Base-by-base conservation (phyloP, 202 grass and related monocot species). In the Panicum hallii region DNA sequence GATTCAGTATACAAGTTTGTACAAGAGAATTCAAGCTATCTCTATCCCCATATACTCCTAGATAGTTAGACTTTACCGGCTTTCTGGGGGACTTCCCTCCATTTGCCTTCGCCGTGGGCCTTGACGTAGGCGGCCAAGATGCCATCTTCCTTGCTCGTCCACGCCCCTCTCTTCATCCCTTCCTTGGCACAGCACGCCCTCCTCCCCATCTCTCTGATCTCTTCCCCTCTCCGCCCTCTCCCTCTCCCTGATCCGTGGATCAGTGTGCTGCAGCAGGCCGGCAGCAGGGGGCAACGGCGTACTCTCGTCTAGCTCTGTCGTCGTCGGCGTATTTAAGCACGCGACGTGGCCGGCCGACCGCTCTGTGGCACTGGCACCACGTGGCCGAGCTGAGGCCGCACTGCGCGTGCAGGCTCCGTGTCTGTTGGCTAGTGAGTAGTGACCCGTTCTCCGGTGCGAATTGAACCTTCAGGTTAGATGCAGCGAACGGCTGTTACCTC, bases 161-260 rank as follows among this genome's bases (percentile, higher is more conserved):
- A 97, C 26, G 92, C 95, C 1, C 95, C 95, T 79, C 90, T 82
- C 73, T 93, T 94, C 23, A 91, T 32, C 0, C 95, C 95, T 78
- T 97, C 95, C 82, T 93, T 94, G 3, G 92, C 81, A 8, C 90
- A 94, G 82, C 92, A 94, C 47, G 88, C 88, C 62, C 88, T 93
- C 85, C 90, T 91, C 61, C 95, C 92, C 95, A 94, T 94, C n/a
- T 12, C 26, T 34, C 53, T 50, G 26, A 26, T 26, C 0, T 26
- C 26, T 26, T 26, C 26, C 19, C 65, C 32, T 14, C 36, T 45
- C 58, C 42, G 6, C 49, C 63, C 75, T 28, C 32, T 74, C 36
- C 13, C 74, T 60, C 46, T 62, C 72, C 45, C 63, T 71, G 63
- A 63, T 19, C 12, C 2, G 36, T 38, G 5, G 57, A 43, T 67